These are phyloP conservation scores for Cucurbita moschata DNA, from an alignment of 306 rosid species.

Conservation along the genomic window DNA sequence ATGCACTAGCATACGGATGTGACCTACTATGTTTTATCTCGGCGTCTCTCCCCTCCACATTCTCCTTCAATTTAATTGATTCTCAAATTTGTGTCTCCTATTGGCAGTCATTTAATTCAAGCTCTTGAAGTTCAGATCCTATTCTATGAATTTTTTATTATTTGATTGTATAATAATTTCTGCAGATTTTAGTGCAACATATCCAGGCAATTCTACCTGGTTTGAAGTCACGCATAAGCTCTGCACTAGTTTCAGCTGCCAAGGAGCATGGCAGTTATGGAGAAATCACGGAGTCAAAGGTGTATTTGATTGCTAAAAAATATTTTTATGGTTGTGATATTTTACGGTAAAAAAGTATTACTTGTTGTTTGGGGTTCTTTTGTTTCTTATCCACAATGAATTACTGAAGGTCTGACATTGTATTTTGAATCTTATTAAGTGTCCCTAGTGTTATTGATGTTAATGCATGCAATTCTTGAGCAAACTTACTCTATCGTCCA, in stretches of 20 bases:
- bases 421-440: not conserved
- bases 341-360: not conserved
- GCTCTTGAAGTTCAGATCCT: not conserved
- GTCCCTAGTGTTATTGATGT: not conserved
- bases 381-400: not conserved
- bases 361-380: not conserved
- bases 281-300: slow-evolving; percentile 91
- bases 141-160: not conserved
- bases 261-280: slow-evolving; percentile 96
- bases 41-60: not conserved
- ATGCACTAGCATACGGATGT: not conserved
- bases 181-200: slow-evolving; percentile 86
- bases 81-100: not conserved
- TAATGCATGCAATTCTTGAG: not conserved
- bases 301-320: slow-evolving; percentile 7
- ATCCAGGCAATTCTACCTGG: slow-evolving; percentile 81
- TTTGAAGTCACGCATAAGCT: slow-evolving; percentile 80
- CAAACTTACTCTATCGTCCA: not conserved
- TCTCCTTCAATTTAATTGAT: not conserved
- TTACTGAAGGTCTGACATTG: not conserved
- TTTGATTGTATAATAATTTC: not conserved
- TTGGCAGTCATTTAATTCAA: not conserved
- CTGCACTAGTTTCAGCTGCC: slow-evolving; percentile 69
- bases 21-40: not conserved
- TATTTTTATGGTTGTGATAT: not conserved